These are phyloP conservation scores for Salicornia ramosissima DNA, from an alignment of 148 eudicot species.

Conservation along the genomic window DNA sequence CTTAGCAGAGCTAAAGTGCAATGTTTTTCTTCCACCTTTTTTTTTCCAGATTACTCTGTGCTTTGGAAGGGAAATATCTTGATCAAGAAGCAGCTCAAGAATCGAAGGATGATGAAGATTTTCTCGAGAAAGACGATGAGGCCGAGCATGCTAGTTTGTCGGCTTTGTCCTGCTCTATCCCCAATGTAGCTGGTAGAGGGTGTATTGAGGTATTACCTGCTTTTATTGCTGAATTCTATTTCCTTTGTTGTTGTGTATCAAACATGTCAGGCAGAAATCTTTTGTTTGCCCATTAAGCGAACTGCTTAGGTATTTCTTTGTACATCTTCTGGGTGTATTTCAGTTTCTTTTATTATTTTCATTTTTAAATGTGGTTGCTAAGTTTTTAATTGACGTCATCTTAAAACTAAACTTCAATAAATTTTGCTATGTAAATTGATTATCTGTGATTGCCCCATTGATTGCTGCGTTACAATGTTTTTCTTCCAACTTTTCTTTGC, in stretches of 20 bases:
- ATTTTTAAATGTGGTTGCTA: neutral
- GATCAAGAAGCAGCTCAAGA: slow-evolving; percentile 45
- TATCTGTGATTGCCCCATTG: too few species aligned
- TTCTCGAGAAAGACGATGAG: slow-evolving; percentile 31
- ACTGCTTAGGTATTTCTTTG: neutral
- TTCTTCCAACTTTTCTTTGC: neutral
- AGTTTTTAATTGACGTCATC: neutral
- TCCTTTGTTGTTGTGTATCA: neutral
- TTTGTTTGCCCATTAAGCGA: neutral
- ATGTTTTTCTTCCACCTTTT: neutral
- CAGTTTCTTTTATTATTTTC: neutral
- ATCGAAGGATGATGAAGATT: slow-evolving; percentile 29
- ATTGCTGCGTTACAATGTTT: neutral
- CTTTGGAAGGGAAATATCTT: slow-evolving; percentile 74
- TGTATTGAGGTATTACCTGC: slow-evolving; percentile 67
- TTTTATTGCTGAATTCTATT: neutral
- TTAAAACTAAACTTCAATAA: neutral
- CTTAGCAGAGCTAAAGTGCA: neutral
- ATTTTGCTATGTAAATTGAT: too few species aligned
- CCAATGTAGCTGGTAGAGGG: slow-evolving; percentile 69
- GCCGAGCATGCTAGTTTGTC: slow-evolving; percentile 46
- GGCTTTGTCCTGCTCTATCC: slow-evolving; percentile 63
- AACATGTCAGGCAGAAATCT: neutral
- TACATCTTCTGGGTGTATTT: neutral
- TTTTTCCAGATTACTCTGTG: slow-evolving; percentile 63